Base-by-base conservation (phyloP, 371 early-diverging fungal genomes). In the Saksenaea vasiformis region DNA sequence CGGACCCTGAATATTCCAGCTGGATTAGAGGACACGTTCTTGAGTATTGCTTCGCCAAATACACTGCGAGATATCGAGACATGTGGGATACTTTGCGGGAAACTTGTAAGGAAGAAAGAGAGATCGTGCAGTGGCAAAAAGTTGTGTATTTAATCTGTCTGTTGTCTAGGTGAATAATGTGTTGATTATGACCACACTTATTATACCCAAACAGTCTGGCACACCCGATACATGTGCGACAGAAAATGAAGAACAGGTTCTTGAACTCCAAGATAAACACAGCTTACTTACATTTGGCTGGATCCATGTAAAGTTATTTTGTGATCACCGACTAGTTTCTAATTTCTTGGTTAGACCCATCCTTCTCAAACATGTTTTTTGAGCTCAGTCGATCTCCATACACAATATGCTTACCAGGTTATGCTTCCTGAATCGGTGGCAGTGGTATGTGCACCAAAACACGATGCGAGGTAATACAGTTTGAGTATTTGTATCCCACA, bases 401-500 rank as follows among this genome's bases (percentile, higher is more conserved):
- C 96, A 1, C 97, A 96, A 61, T 93, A 88, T 62, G 89, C 94
- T 1, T 96, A 94, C 74, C 97, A 96, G 74, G 72, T 94, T 36
- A 93, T 94, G 90, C 78, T 96, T 1, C 95, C 96, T 11, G 97
- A 96, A 67, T 95, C 97, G 27, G 91, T 96, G 54, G 96, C 97
- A 10, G 92, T 96, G 61, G 97, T 96, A 5, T 90, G 94, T 62
- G 82, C 95, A 2, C 96, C 96, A 0, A 83, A 78, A 38, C 81
- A 91, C 54, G 73, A 73, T 2, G 93, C 91, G 62, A 83, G 81
- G 88, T 89, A 86, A 63, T 72, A 28, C 28, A 17, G 15, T 27
- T 36, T 43, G 10, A n/a, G n/a, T n/a, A n/a, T n/a, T 14, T 17
- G 41, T 36, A 27, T 44, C 10, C 44, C 15, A 44, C 17, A 17